Evolutionary conservation across 768 basidiomycete species (phyloP), one percentile per base, ranked within the genome.

Genomic region (Leucocoprinus sp.): DNA sequence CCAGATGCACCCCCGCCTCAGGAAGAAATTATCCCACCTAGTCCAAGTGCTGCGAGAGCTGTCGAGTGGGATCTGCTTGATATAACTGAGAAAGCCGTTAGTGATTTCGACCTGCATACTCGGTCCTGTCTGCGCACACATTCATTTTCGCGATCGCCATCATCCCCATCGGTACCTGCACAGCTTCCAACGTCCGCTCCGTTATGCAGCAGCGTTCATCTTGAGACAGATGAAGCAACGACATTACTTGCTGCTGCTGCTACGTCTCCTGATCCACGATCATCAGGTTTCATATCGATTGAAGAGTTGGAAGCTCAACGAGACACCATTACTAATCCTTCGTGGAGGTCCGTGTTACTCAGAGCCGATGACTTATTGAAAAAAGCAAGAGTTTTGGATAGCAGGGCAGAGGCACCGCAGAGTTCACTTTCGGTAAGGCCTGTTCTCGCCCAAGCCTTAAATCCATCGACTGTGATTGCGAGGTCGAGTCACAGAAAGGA

Each of bases 251-350:
- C 58, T 4, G 23, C 24, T 19, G 27, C 38, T 15, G 42, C 40
- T 21, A 43, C 46, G 21, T 60, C 67, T 0, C 82, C 84, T 0
- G 80, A 86, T 57, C 82, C 83, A 21, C 78, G 84, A 2, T 87
- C 84, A 1, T 85, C 83, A 41, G 85, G 84, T 1, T 88, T 88
- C 54, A 69, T 85, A 15, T 78, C 84, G 0, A 74, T 86, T 9
- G 69, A 72, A 4, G 75, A 75, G 0, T 37, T 48, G 29, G 23
- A 36, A 12, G 33, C 66, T 39, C 75, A 72, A 43, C 63, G 65
- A 38, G 68, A 69, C 33, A 60, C 66, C 0, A 55, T 65, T 8
- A 42, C 46, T 7, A 35, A 36, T 7, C 15, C 46, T 7, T 41
- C 36, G 46, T n/a, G 39, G 11, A 40, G 37, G n/a, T 36, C 46